Evolutionary conservation across 2,329 filamentous ascomycete species (phyloP).

Genomic region (Parascedosporium putredinis): DNA sequence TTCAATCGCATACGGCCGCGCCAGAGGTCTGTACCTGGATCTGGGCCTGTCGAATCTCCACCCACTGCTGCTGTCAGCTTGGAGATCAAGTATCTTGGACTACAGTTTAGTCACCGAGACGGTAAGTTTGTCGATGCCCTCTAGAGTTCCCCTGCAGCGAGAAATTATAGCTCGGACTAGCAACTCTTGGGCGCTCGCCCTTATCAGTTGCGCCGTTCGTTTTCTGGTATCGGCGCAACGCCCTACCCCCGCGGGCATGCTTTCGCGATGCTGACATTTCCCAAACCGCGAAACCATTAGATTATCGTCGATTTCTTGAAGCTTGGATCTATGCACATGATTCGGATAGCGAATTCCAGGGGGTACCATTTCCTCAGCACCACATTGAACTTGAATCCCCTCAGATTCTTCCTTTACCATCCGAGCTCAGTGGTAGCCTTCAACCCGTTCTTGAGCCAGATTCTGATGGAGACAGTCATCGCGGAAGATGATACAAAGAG

Average conservation of each 20-base stretch:
- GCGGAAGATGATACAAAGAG: conserved; percentile 1
- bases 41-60: conserved; percentile 11
- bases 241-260: neutral
- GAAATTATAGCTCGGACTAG: too few species aligned
- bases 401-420: conserved; percentile 25
- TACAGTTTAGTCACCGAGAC: conserved; percentile 37
- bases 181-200: too few species aligned
- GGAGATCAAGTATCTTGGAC: conserved; percentile 37
- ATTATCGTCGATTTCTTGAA: conserved; percentile 35
- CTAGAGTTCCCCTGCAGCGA: too few species aligned
- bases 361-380: conserved; percentile 33
- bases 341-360: conserved; percentile 34
- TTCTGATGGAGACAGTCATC: conserved; percentile 3
- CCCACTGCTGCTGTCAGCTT: conserved; percentile 17
- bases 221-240: too few species aligned
- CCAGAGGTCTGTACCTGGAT: conserved; percentile 19
- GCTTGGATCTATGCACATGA: conserved; percentile 35
- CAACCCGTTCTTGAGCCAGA: conserved; percentile 20
- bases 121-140: conserved; percentile 24
- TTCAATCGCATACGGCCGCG: conserved; percentile 32
- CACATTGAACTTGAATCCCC: conserved; percentile 37
- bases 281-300: conserved; percentile 16
- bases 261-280: neutral
- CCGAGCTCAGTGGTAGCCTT: conserved; percentile 13
- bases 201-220: too few species aligned